Evolutionary conservation across 331 rosid genomes (phyloP).

Genomic region (Prunus yedoensis): DNA sequence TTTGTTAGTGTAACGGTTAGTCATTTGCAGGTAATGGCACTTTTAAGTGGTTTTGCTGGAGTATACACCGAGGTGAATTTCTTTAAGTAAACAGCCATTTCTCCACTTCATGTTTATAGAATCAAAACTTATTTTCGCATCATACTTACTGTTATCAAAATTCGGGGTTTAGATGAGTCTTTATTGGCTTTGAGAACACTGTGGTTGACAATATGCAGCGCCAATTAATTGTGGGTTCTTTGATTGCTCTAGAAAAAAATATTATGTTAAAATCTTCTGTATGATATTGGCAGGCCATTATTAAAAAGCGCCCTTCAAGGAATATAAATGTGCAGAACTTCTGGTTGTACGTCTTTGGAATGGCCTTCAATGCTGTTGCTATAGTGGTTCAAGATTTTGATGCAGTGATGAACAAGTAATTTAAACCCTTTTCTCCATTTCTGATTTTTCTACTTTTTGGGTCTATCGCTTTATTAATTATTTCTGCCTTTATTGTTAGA

Average conservation of each 20-base stretch:
- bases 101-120: conserved; percentile 8
- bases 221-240: conserved; percentile 6
- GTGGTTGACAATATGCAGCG: background rate
- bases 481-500: conserved; percentile 9
- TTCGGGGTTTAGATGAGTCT: conserved; percentile 20
- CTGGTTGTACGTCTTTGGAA: conserved; percentile 91
- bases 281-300: conserved; percentile 69
- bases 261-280: conserved; percentile 4
- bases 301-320: conserved; percentile 93
- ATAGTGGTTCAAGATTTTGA: conserved; percentile 93
- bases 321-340: conserved; percentile 93
- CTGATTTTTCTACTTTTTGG: background rate
- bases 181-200: conserved; percentile 4
- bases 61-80: conserved; percentile 81
- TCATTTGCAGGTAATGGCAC: conserved; percentile 80
- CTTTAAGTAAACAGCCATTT: conserved; percentile 18
- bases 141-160: conserved; percentile 11
- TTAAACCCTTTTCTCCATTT: conserved; percentile 28
- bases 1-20: conserved; percentile 12
- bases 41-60: conserved; percentile 92
- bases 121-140: conserved; percentile 11
- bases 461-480: conserved; percentile 9
- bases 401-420: conserved; percentile 79
- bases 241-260: conserved; percentile 12
- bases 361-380: conserved; percentile 88